These are phyloP conservation scores for Calamus simplicifolius DNA, from an alignment of 176 grass and related monocot genomes.

Conservation along the genomic window DNA sequence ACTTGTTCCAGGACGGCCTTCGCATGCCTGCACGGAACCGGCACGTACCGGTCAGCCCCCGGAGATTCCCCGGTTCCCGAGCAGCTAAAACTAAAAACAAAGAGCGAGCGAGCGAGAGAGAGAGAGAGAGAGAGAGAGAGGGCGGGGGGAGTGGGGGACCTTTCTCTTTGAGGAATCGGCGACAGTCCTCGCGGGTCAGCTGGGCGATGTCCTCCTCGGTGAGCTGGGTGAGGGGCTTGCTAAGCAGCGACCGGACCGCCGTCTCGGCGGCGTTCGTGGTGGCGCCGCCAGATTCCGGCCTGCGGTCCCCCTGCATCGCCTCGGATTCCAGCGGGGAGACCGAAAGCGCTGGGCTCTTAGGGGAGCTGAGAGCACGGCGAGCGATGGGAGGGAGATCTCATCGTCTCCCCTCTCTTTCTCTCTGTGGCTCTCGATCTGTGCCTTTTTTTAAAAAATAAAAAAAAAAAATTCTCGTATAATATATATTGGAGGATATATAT, in stretches of 20 bases:
- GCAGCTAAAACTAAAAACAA: too few species aligned
- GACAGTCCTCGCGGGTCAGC: slow-evolving; percentile 42
- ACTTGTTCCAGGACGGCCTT: slow-evolving; percentile 51
- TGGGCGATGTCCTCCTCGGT: slow-evolving; percentile 47
- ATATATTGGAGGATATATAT: too few species aligned
- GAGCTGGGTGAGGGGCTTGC: slow-evolving; percentile 31
- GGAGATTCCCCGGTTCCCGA: neutral
- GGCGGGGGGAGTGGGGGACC: slow-evolving; percentile 5
- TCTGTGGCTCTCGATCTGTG: too few species aligned
- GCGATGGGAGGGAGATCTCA: too few species aligned
- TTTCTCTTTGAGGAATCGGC: slow-evolving; percentile 50
- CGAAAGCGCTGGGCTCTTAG: too few species aligned
- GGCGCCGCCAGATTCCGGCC: neutral
- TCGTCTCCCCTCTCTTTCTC: too few species aligned
- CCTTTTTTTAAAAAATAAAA: too few species aligned
- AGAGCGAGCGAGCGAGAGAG: neutral
- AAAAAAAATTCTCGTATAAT: too few species aligned
- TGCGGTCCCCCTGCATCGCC: too few species aligned
- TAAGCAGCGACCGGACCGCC: slow-evolving; percentile 7
- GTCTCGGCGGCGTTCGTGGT: slow-evolving; percentile 12
- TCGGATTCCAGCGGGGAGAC: too few species aligned
- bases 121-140: neutral
- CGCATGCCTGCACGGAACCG: slow-evolving; percentile 29
- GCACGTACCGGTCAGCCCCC: neutral
- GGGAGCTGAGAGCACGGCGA: too few species aligned